Percentiles rank a stretch among this genome's conserved stretches.
Conservation (phyloP, 148 eudicot species). For the Dysphania ambrosioides region DNA sequence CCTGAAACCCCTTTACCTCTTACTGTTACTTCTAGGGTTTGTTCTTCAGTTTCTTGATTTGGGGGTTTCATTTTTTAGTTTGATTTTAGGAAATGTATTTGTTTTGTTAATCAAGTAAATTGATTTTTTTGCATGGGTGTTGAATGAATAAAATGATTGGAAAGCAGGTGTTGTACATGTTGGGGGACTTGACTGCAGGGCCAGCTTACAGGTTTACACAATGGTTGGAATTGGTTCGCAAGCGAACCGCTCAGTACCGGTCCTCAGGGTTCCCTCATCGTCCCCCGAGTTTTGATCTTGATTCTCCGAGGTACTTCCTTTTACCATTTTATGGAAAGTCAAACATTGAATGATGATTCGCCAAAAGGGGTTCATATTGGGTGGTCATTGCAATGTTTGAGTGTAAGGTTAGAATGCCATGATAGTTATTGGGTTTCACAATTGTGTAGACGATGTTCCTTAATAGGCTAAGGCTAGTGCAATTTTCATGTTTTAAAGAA, state of each 20-base stretch:
- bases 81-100: background rate
- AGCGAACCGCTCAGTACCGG: slow-evolving; percentile 59
- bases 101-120: background rate
- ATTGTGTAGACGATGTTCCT: too few relatives aligned
- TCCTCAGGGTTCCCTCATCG: slow-evolving; percentile 77
- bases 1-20: slow-evolving; percentile 77
- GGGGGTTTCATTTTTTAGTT: background rate
- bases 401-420: too few relatives aligned
- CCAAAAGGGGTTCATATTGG: too few relatives aligned
- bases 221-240: slow-evolving; percentile 96
- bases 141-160: slow-evolving; percentile 4
- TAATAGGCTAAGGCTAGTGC: too few relatives aligned
- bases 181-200: slow-evolving; percentile 88
- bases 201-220: slow-evolving; percentile 75
- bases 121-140: background rate
- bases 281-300: slow-evolving; percentile 34
- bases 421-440: too few relatives aligned
- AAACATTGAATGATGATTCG: too few relatives aligned
- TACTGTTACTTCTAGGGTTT: slow-evolving; percentile 90
- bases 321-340: too few relatives aligned
- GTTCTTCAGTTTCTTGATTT: slow-evolving; percentile 1
- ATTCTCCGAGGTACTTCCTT: slow-evolving; percentile 55
- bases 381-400: too few relatives aligned
- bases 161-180: slow-evolving; percentile 83
- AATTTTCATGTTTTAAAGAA: too few relatives aligned